A percentile compares a stretch with the other conserved stretches of the same genome.
These are phyloP conservation scores for Ophiocordyceps australis DNA, from an alignment of 2,329 filamentous ascomycete genomes.

Conservation along the genomic window DNA sequence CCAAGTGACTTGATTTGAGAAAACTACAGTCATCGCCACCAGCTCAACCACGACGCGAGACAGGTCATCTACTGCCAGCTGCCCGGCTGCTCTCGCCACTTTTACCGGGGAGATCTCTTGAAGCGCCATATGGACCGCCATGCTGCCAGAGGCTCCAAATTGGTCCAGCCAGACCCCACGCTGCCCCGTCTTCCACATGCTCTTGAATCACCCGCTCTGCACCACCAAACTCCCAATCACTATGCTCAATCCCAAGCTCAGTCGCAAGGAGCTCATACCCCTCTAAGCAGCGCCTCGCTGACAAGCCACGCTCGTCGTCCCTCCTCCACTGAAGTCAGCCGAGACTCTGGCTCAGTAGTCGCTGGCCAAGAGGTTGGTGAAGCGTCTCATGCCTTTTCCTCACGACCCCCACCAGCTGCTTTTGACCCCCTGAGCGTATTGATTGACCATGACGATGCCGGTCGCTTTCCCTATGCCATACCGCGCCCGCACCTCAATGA, in stretches of 20 bases:
- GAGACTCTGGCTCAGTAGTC: no score
- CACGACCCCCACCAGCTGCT: no score
- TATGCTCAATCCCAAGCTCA: no score
- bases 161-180: constrained; percentile 51
- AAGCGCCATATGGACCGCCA: constrained; percentile 71
- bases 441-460: no score
- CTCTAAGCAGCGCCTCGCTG: constrained; percentile 24
- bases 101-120: constrained; percentile 85
- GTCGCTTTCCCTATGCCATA: no score
- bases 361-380: no score
- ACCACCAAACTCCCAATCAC: constrained; percentile 28
- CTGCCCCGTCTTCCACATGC: constrained; percentile 16
- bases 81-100: constrained; percentile 74
- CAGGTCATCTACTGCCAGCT: constrained; percentile 91
- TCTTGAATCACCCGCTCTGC: constrained; percentile 20
- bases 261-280: constrained; percentile 25
- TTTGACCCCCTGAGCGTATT: no score
- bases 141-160: constrained; percentile 58
- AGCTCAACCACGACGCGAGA: constrained; percentile 90
- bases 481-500: no score
- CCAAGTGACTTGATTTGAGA: no score
- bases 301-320: constrained; percentile 9
- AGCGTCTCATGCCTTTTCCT: no score
- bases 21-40: constrained; percentile 53
- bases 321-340: no score